Base-by-base conservation (phyloP, 2,329 filamentous ascomycete genomes). In the Lasiodiplodia citricola region DNA sequence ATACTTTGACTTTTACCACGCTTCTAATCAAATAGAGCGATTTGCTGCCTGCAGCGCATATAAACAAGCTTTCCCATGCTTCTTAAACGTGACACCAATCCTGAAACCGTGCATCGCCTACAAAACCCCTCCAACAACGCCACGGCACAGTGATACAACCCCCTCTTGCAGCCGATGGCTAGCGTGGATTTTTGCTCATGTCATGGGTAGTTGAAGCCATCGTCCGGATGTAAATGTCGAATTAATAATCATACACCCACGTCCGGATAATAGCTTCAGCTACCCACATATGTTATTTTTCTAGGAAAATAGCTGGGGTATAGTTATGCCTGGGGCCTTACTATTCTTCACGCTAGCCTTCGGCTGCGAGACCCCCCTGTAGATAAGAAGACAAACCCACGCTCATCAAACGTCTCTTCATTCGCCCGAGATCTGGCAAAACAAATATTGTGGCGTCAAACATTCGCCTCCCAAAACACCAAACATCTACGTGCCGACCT, bases 41-140 rank as follows among this genome's bases (percentile, higher is more conserved):
- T 38, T 63, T 64, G 60, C 60, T 64, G 60, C 60, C 38, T 54
- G 60, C 60, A 41, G 60, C 60, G 14, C 47, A 38, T 25, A 21
- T 37, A 25, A 13, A 52, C 5, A 10, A 18, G 25, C 13, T 31
- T 50, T 16, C 14, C 18, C 41, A 13, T 50, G 41, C 41, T 37
- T 28, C 35, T 18, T 31, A 18, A 51, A 57, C 14, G 13, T 31
- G 28, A 28, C 28, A 28, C 28, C 28, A 28, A 28, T 6, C 28
- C 28, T 28, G 28, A 28, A 28, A 28, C 28, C 5, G 28, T 28
- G 28, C 28, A 28, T 28, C 28, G 28, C 28, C 28, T 28, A 28
- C 28, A 28, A 28, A 16, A 13, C 37, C 37, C 41, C n/a, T n/a
- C n/a, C 44, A 47, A 47, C 18, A n/a, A 21, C 18, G 41, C 41